A percentile compares a stretch with the other conserved stretches of the same genome.
Evolutionary conservation across 169 alveolate genomes (phyloP).

Genomic region (Cryptosporidium felis): DNA sequence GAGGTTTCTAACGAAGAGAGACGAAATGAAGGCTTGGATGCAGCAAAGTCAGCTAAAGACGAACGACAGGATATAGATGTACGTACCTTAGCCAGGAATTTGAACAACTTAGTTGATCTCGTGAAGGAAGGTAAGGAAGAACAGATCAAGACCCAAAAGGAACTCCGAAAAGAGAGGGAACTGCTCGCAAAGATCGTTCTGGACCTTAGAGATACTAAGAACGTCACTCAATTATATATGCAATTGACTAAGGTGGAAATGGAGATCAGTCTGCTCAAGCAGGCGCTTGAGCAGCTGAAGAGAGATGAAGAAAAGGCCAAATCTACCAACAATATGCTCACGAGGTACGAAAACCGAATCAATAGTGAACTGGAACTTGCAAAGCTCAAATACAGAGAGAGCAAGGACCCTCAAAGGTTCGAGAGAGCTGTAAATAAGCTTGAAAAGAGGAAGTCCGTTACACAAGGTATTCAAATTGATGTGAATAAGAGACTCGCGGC

Average conservation of each 20-base stretch:
- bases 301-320: slow-evolving; percentile 28
- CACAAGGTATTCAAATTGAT: slow-evolving; percentile 5
- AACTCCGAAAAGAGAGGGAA: slow-evolving; percentile 2
- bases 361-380: neutral
- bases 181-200: neutral
- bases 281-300: slow-evolving; percentile 9
- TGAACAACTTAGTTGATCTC: neutral
- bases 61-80: neutral
- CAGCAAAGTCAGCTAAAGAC: neutral
- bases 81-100: neutral
- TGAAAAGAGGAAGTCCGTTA: neutral
- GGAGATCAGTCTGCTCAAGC: slow-evolving; percentile 26
- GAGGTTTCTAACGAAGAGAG: neutral
- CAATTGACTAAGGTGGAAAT: slow-evolving; percentile 26
- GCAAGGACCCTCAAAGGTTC: neutral
- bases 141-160: neutral
- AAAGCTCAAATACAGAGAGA: neutral
- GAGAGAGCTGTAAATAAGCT: neutral
- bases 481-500: neutral
- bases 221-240: slow-evolving; percentile 52
- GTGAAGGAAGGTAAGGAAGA: slow-evolving; percentile 33
- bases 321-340: neutral
- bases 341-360: slow-evolving; percentile 17
- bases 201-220: slow-evolving; percentile 11
- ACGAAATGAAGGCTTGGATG: neutral